Evolutionary conservation across 768 basidiomycete genomes (phyloP).

Genomic region (Kwoniella europaea): DNA sequence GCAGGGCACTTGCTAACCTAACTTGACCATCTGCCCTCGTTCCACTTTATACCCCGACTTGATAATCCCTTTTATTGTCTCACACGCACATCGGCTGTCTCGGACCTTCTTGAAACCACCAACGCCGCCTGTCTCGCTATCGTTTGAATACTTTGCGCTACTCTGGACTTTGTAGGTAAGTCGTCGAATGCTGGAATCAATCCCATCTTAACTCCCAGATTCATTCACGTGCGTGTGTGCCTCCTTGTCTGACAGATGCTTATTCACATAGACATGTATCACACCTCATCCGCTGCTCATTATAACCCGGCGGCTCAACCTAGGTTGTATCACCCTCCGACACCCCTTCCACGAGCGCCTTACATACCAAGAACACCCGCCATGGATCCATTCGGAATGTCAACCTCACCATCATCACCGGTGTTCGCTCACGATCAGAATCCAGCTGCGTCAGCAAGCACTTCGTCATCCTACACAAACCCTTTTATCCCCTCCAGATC

Average conservation of each 20-base stretch:
- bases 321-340: slow-evolving; percentile 24
- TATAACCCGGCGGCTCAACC: slow-evolving; percentile 17
- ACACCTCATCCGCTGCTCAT: slow-evolving; percentile 16
- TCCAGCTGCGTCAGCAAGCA: slow-evolving; percentile 5
- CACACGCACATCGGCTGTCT: slow-evolving; percentile 25
- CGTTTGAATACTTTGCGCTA: background rate
- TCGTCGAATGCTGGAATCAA: background rate
- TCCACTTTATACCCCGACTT: slow-evolving; percentile 1
- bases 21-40: background rate
- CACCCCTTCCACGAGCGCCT: slow-evolving; percentile 11
- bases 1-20: background rate
- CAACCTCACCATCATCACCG: slow-evolving; percentile 22
- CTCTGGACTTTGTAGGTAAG: background rate
- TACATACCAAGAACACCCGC: slow-evolving; percentile 16
- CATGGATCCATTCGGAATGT: slow-evolving; percentile 25
- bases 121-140: slow-evolving; percentile 11
- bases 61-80: slow-evolving; percentile 5
- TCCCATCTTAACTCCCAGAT: background rate
- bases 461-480: slow-evolving; percentile 33
- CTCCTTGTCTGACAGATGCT: slow-evolving; percentile 6
- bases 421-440: slow-evolving; percentile 26
- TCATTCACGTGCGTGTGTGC: background rate
- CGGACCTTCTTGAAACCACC: slow-evolving; percentile 13
- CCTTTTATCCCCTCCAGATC: slow-evolving; percentile 15
- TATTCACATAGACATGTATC: slow-evolving; percentile 24